Base-by-base conservation (phyloP, 305 asterid species). In the Solanum hybrid region DNA sequence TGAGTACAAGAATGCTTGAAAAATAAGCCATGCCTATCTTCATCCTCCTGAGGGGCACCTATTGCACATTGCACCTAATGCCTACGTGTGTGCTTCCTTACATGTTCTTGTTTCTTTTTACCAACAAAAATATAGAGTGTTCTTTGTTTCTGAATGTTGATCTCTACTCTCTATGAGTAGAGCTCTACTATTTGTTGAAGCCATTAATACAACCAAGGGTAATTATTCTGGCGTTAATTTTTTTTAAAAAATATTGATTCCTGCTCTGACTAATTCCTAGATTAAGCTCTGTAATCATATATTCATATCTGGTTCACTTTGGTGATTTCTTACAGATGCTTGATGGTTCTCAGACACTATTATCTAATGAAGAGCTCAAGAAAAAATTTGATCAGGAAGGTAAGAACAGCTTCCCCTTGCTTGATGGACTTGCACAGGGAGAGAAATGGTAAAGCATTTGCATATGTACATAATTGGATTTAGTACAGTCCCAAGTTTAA, bases 301-400 rank as follows among this genome's bases (percentile, higher is more conserved):
- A 10, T 33, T 37, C 12, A 16, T 74, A 81, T 46, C 64, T 87
- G 26, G 80, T n/a, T 80, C 51, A 40, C 40, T 84, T 77, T 79
- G 78, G 82, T 37, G 76, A 75, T 88, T 80, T 46, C 87, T 88
- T 90, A 91, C 94, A 97, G 99, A 94, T 97, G 96, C 90, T 97
- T 91, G 97, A 96, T 89, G 91, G 93, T 83, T 95, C 98, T 22
- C 99, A 94, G 42, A 94, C 95, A 89, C 99, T 97, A 90, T 89
- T 96, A 91, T 93, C 98, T 69, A 94, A 95, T 39, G 95, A 94
- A 80, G 97, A 96, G 94, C 97, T 96, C 79, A 94, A 92, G 94
- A 93, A 96, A 92, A 94, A 75, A 90, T 95, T 95, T 77, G 99
- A 95, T 88, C 93, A 93, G 87, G 96, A 93, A 95, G 99, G 99